These are phyloP conservation scores for Mycena sanguinolenta DNA, from an alignment of 768 basidiomycete species.

Conservation along the genomic window DNA sequence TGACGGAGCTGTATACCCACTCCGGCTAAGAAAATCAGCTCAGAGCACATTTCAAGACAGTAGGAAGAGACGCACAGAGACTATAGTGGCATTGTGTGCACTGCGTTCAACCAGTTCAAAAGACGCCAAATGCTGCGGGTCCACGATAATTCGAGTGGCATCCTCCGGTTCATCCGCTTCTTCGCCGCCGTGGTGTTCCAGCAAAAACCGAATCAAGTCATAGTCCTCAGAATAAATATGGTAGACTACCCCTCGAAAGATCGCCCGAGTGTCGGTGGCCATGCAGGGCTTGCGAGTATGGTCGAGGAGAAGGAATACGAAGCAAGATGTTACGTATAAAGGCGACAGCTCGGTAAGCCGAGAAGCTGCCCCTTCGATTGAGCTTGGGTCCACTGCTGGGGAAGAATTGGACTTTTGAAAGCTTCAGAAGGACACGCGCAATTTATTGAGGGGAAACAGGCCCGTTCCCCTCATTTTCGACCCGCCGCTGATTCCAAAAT, in stretches of 20 bases:
- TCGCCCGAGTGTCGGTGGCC: not conserved
- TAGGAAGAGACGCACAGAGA: not conserved
- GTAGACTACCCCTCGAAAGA: not conserved
- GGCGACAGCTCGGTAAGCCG: no score
- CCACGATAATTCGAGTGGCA: not conserved
- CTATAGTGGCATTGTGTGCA: not conserved
- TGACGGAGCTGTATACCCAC: constrained; percentile 13
- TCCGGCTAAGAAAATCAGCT: not conserved
- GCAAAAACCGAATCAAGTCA: not conserved
- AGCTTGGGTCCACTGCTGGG: no score
- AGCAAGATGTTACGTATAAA: no score
- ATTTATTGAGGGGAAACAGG: no score
- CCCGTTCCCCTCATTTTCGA: no score
- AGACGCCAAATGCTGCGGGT: not conserved
- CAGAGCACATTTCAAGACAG: not conserved
- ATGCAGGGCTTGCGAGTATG: not conserved
- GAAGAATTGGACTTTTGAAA: no score
- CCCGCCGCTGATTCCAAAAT: no score
- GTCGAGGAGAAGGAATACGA: not conserved
- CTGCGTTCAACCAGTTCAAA: not conserved
- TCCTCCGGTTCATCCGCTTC: not conserved
- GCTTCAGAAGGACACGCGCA: no score
- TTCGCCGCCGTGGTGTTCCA: not conserved
- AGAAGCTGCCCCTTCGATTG: no score
- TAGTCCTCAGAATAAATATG: not conserved